Percentiles rank a stretch among this genome's conserved stretches.
These are phyloP conservation scores for Cladosporium cucumerinum DNA, from an alignment of 2,329 filamentous ascomycete species.

Conservation along the genomic window DNA sequence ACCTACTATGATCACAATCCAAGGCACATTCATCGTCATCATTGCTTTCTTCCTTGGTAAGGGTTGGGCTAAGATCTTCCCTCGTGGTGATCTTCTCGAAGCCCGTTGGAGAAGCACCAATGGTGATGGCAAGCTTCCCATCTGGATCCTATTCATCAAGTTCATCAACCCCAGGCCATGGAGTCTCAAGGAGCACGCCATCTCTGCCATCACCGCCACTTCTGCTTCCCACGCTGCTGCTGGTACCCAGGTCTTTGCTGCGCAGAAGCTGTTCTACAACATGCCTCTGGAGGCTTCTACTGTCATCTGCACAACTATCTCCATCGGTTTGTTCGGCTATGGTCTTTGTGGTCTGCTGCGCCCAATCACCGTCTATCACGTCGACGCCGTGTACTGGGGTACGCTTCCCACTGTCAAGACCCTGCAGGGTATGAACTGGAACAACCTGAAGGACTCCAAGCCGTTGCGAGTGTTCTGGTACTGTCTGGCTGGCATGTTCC, in stretches of 20 bases:
- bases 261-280: conserved; percentile 52
- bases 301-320: conserved; percentile 50
- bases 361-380: conserved; percentile 54
- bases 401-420: conserved; percentile 53
- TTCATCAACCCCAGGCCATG: conserved; percentile 54
- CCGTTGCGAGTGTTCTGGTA: conserved; percentile 54
- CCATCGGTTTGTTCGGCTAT: conserved; percentile 56
- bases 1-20: conserved; percentile 48
- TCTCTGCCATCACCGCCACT: conserved; percentile 24
- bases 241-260: conserved; percentile 31
- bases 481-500: conserved; percentile 41
- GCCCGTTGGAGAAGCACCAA: conserved; percentile 46
- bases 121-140: conserved; percentile 42
- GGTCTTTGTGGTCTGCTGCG: conserved; percentile 53
- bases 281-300: conserved; percentile 46
- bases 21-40: conserved; percentile 56
- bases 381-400: conserved; percentile 56
- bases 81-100: conserved; percentile 52
- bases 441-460: conserved; percentile 49
- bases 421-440: conserved; percentile 55
- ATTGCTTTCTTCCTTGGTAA: conserved; percentile 56
- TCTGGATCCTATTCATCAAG: conserved; percentile 40
- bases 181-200: conserved; percentile 54
- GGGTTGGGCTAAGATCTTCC: conserved; percentile 47
- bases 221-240: conserved; percentile 42